Evolutionary conservation across 139 green algal genomes (phyloP).

Genomic region (Penium margaritaceum): DNA sequence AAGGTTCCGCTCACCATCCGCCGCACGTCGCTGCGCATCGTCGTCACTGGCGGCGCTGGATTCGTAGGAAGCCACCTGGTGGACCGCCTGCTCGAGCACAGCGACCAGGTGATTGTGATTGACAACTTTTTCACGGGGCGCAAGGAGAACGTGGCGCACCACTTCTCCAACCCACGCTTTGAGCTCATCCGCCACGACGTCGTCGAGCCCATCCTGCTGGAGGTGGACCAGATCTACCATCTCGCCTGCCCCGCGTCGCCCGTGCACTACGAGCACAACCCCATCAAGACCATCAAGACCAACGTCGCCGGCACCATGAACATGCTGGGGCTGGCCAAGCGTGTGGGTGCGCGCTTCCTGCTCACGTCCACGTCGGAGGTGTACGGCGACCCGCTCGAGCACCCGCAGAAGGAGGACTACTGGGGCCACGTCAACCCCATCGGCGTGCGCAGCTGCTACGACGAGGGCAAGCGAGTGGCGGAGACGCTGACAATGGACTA

Average conservation of each 20-base stretch:
- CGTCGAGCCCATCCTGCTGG: constrained; percentile 84
- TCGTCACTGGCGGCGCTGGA: constrained; percentile 35
- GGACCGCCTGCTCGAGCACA: constrained; percentile 35
- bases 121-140: constrained; percentile 98
- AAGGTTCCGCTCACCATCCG: constrained; percentile 17
- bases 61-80: constrained; percentile 44
- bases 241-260: constrained; percentile 96
- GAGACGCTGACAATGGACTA: constrained; percentile 96
- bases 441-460: constrained; percentile 92
- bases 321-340: constrained; percentile 97
- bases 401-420: constrained; percentile 95
- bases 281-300: constrained; percentile 98
- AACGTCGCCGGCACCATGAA: constrained; percentile 95
- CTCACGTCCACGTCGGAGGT: constrained; percentile 89
- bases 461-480: constrained; percentile 95
- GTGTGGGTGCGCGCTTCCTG: constrained; percentile 82
- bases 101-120: constrained; percentile 81
- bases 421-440: constrained; percentile 99
- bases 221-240: constrained; percentile 98
- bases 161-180: constrained; percentile 73
- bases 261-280: constrained; percentile 99
- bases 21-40: constrained; percentile 21
- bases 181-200: constrained; percentile 96
- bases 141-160: constrained; percentile 88
- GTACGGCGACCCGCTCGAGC: constrained; percentile 94